Evolutionary conservation across 1,284 basidiomycete genomes (phyloP), one percentile per base, ranked within the genome.

Genomic region (Entoloma clypeatum): DNA sequence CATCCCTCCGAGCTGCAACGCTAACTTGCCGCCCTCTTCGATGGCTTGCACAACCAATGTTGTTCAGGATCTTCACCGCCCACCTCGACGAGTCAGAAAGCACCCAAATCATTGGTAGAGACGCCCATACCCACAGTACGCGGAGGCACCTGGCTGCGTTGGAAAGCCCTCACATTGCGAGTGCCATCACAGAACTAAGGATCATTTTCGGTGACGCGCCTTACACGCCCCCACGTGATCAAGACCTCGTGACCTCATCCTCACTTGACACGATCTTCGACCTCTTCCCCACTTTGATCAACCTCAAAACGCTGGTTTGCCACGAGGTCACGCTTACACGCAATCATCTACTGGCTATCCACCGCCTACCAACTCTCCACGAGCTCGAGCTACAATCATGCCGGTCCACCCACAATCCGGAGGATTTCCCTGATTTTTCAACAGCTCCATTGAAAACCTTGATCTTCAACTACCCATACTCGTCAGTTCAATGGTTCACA

Each of bases 301-400:
- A 48, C 39, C 29, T 53, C 16, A 43, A 39, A 5, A 44, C 41
- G 32, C 41, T 53, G 22, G 43, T 53, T 27, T 49, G 47, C 34
- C 51, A 51, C 41, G 37, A 47, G 11, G 37, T 53, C 14, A 27
- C 34, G 2, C 49, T 53, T 19, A 44, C 40, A 3, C 37, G 31
- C 6, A 27, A 36, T 5, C 31, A 45, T 42, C 21, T 53, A 11
- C 26, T 18, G 14, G 32, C 43, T 25, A 47, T 53, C 36, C 36
- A 30, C 13, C 44, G 36, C 27, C 24, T 47, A 19, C 36, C 44
- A 9, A 38, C 38, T n/a, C 47, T 53, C 22, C 45, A 32, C 13
- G 29, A 49, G 7, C 45, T 53, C 34, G 51, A 53, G 33, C 29
- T 53, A 5, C 51, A 53, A 11, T 51, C 51, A 4, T 53, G 51